Evolutionary conservation across 2,329 filamentous ascomycete genomes (phyloP).

Genomic region (Aspergillus phoenicis): DNA sequence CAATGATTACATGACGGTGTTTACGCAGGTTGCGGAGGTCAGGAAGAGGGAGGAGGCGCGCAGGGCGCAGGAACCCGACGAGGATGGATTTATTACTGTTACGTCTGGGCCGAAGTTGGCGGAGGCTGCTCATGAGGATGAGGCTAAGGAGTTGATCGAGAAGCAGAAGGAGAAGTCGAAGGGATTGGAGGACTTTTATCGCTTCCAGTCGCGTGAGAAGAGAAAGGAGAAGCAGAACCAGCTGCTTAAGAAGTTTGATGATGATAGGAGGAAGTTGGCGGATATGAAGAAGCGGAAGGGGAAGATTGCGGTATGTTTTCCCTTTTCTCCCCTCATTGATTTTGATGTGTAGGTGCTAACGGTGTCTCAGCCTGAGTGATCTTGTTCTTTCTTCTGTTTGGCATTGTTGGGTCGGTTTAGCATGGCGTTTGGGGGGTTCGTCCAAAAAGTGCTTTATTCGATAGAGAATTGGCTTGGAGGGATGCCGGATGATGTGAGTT

Average conservation of each 20-base stretch:
- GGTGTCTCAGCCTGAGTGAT: conserved; percentile 37
- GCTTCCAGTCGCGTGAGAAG: conserved; percentile 79
- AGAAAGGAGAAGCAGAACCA: conserved; percentile 73
- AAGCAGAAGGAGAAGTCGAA: conserved; percentile 66
- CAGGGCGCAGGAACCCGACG: conserved; percentile 79
- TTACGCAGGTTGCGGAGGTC: conserved; percentile 67
- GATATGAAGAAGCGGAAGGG: conserved; percentile 70
- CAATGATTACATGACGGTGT: conserved; percentile 84
- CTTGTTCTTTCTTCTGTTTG: conserved; percentile 15
- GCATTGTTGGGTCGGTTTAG: conserved; percentile 24
- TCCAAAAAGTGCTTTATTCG: conserved; percentile 14
- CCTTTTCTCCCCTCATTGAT: background rate
- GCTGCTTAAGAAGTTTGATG: conserved; percentile 72
- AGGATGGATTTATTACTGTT: conserved; percentile 94
- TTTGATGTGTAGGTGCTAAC: conserved; percentile 9
- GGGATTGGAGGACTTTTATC: conserved; percentile 74
- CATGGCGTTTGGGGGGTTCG: conserved; percentile 34
- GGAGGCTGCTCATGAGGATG: conserved; percentile 73
- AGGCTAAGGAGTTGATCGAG: conserved; percentile 61
- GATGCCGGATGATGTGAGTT: conserved; percentile 27
- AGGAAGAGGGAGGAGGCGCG: conserved; percentile 63
- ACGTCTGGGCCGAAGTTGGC: conserved; percentile 71
- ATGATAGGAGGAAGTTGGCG: conserved; percentile 71
- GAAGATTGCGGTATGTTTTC: conserved; percentile 55
- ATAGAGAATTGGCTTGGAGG: conserved; percentile 13